Conservation (phyloP, 148 eudicot species). For the Nepenthes gracilis region DNA sequence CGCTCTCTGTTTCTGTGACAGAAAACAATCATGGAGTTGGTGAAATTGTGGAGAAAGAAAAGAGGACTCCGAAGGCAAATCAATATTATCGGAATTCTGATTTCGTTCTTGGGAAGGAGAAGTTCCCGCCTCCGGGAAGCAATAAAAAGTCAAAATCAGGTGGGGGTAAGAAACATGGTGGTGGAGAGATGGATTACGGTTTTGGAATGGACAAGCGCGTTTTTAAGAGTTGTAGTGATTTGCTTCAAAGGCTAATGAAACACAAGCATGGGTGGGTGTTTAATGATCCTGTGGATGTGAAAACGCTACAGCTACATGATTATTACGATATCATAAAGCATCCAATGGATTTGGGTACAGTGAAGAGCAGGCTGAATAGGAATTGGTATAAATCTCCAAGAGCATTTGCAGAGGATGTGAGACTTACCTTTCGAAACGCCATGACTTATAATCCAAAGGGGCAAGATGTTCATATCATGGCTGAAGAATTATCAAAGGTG, state of each 20-base stretch:
- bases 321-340: constrained; percentile 74
- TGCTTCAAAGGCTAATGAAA: constrained; percentile 71
- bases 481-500: constrained; percentile 34
- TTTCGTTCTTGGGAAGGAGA: constrained; percentile 68
- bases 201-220: constrained; percentile 42
- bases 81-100: constrained; percentile 62
- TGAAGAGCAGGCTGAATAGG: constrained; percentile 48
- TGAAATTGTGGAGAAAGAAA: constrained; percentile 68
- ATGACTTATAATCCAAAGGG: constrained; percentile 84
- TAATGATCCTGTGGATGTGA: constrained; percentile 69
- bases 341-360: constrained; percentile 93
- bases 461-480: constrained; percentile 86
- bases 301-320: constrained; percentile 56
- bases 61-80: constrained; percentile 90
- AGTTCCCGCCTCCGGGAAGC: constrained; percentile 60
- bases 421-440: constrained; percentile 83
- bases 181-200: constrained; percentile 28
- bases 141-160: constrained; percentile 42
- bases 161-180: constrained; percentile 26
- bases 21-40: constrained; percentile 28
- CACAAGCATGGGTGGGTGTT: constrained; percentile 90
- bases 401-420: constrained; percentile 88
- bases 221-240: constrained; percentile 47
- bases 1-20: constrained; percentile 45
- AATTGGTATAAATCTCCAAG: constrained; percentile 72